Conservation (phyloP, 2,329 filamentous ascomycete species). For the Xylariaceae sp. region DNA sequence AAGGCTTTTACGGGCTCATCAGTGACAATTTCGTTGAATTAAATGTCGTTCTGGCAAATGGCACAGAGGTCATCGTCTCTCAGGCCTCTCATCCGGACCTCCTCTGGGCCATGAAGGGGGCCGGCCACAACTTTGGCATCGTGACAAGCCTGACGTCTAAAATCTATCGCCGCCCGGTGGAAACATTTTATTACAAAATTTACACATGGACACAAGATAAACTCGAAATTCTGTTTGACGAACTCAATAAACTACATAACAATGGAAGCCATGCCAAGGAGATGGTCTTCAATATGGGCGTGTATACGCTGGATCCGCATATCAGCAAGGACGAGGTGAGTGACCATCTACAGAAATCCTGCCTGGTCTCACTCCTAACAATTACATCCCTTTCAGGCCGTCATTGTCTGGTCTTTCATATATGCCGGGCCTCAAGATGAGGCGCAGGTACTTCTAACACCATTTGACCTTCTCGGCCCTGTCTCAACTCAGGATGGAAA, state of each 20-base stretch:
- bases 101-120: conserved; percentile 15
- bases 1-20: conserved; percentile 27
- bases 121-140: conserved; percentile 2
- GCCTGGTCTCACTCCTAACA: background rate
- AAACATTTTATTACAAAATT: conserved; percentile 5
- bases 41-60: conserved; percentile 22
- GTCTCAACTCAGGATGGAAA: conserved; percentile 10
- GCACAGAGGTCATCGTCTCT: conserved; percentile 11
- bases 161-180: background rate
- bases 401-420: conserved; percentile 21
- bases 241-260: background rate
- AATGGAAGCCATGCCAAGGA: conserved; percentile 8
- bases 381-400: background rate
- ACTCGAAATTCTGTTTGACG: conserved; percentile 1
- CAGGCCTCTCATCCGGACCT: conserved; percentile 9
- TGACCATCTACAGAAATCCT: background rate
- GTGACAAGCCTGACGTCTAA: conserved; percentile 14
- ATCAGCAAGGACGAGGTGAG: conserved; percentile 15
- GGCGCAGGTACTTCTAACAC: conserved; percentile 19
- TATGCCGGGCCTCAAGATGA: conserved; percentile 22
- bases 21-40: conserved; percentile 16
- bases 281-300: conserved; percentile 13
- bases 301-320: conserved; percentile 11
- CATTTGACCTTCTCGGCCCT: conserved; percentile 22
- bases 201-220: conserved; percentile 4